phyloP scores from a whole-genome alignment of 2,329 filamentous ascomycete genomes.

The Arthrocladium fulminans region DNA sequence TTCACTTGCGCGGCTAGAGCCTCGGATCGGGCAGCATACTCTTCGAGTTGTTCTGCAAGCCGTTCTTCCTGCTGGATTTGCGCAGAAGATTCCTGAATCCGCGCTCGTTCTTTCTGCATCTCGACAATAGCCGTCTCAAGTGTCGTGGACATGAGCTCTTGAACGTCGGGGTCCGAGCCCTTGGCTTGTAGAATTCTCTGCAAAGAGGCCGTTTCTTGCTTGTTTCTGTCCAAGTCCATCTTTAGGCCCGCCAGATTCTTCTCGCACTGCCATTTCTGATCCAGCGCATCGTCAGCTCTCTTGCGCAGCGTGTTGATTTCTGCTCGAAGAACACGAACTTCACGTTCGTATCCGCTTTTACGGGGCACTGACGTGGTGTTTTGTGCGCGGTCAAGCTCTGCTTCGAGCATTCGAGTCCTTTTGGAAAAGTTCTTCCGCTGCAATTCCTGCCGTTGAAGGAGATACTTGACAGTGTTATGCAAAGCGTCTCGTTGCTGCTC shows the following conservation, averaged over 20 bases:
- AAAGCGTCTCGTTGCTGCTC: slow-evolving; percentile 89
- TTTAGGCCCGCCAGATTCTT: slow-evolving; percentile 80
- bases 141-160: slow-evolving; percentile 52
- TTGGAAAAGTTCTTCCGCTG: slow-evolving; percentile 79
- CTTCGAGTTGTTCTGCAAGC: slow-evolving; percentile 60
- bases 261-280: slow-evolving; percentile 94
- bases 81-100: slow-evolving; percentile 49
- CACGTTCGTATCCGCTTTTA: slow-evolving; percentile 71
- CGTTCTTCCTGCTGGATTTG: slow-evolving; percentile 61
- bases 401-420: slow-evolving; percentile 65
- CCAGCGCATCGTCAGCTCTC: slow-evolving; percentile 84
- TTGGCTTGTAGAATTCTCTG: slow-evolving; percentile 70
- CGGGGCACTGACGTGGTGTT: slow-evolving; percentile 53
- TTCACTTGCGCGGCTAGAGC: slow-evolving; percentile 70
- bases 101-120: slow-evolving; percentile 56
- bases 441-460: slow-evolving; percentile 76
- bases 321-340: slow-evolving; percentile 68
- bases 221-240: slow-evolving; percentile 92
- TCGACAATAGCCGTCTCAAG: slow-evolving; percentile 66
- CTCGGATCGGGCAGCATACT: slow-evolving; percentile 69
- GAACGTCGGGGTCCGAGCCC: slow-evolving; percentile 58
- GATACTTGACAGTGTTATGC: slow-evolving; percentile 73
- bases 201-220: slow-evolving; percentile 83
- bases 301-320: slow-evolving; percentile 78
- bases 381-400: slow-evolving; percentile 66